Conservation (phyloP, 345 rosid species). For the Eutrema japonicum region DNA sequence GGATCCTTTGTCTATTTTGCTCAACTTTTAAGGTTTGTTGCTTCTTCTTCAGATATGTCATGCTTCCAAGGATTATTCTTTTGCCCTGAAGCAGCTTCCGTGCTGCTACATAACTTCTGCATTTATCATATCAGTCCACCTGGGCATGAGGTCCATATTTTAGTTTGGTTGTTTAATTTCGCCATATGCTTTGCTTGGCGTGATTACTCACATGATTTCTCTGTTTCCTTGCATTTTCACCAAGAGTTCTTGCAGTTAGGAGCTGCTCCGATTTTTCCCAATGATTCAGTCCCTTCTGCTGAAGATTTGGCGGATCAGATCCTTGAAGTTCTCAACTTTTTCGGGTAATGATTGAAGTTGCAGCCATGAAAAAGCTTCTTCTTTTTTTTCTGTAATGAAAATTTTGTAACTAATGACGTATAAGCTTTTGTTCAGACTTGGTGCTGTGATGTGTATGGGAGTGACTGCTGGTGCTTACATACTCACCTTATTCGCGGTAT, state of each 20-base stretch:
- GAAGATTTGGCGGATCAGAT: constrained; percentile 96
- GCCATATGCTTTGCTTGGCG: constrained; percentile 13
- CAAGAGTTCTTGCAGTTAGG: constrained; percentile 93
- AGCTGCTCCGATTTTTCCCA: constrained; percentile 68
- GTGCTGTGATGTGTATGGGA: constrained; percentile 95
- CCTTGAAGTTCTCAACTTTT: constrained; percentile 82
- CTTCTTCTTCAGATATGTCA: constrained; percentile 70
- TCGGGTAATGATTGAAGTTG: constrained; percentile 58
- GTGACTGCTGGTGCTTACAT: constrained; percentile 96
- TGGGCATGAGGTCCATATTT: constrained; percentile 92
- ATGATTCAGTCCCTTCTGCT: constrained; percentile 57
- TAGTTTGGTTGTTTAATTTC: constrained; percentile 19
- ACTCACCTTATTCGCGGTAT: constrained; percentile 83
- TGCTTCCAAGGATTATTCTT: constrained; percentile 95
- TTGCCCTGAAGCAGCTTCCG: constrained; percentile 93
- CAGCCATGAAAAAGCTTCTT: not conserved
- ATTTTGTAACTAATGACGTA: constrained; percentile 8
- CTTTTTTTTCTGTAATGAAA: not conserved
- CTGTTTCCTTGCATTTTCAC: constrained; percentile 49
- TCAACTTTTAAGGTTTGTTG: constrained; percentile 9
- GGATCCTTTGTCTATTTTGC: constrained; percentile 20
- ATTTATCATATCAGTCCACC: constrained; percentile 94
- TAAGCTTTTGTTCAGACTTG: constrained; percentile 61
- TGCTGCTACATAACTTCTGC: constrained; percentile 95
- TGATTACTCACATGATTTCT: constrained; percentile 18